These are phyloP conservation scores for Verticillium nubilum DNA, from an alignment of 2,329 filamentous ascomycete genomes.

Conservation along the genomic window DNA sequence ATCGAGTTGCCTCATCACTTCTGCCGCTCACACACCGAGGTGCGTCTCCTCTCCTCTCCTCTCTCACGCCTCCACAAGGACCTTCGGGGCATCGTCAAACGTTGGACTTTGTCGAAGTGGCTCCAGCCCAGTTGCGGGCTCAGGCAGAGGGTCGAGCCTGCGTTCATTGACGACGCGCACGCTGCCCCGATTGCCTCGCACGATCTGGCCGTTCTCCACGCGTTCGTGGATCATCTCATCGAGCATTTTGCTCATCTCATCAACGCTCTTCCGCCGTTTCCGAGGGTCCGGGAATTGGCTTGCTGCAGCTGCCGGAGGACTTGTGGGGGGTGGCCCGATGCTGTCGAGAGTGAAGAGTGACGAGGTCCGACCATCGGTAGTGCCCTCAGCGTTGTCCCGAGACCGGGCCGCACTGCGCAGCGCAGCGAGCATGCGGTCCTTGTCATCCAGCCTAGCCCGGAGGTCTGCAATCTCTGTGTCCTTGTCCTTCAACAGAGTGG, in stretches of 20 bases:
- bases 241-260: conserved; percentile 88
- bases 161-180: conserved; percentile 48
- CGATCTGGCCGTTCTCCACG: conserved; percentile 68
- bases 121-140: conserved; percentile 30
- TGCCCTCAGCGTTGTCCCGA: conserved; percentile 68
- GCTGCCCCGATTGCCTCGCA: conserved; percentile 62
- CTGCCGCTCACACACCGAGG: background rate
- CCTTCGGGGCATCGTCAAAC: conserved; percentile 8
- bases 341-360: conserved; percentile 15
- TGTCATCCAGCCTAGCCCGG: conserved; percentile 85
- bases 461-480: conserved; percentile 90
- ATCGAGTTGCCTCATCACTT: background rate
- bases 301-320: conserved; percentile 9
- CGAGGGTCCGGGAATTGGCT: conserved; percentile 19
- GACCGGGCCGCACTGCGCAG: conserved; percentile 81
- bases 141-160: conserved; percentile 29
- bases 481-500: conserved; percentile 74
- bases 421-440: conserved; percentile 87
- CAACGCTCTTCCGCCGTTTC: conserved; percentile 63
- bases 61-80: conserved; percentile 20
- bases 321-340: conserved; percentile 8
- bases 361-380: conserved; percentile 18
- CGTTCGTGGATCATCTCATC: conserved; percentile 95
- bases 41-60: background rate
- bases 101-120: conserved; percentile 32